phyloP scores from a whole-genome alignment of 352 stramenopile species.

The Pythium sukuiense region DNA sequence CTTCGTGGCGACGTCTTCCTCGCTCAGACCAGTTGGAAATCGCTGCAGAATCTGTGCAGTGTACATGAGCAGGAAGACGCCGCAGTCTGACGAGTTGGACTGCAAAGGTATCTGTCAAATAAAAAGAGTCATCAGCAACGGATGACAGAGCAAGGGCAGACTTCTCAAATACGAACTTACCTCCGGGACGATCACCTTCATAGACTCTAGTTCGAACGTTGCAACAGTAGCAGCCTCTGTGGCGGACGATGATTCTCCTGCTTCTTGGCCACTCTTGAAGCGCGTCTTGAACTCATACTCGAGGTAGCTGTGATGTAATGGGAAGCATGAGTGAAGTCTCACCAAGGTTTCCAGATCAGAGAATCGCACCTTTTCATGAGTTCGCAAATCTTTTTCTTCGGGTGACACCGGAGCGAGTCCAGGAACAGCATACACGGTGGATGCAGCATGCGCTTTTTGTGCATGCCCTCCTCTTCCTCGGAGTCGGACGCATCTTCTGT shows the following conservation, averaged over 20 bases:
- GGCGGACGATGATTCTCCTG: neutral
- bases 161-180: neutral
- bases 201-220: slow-evolving; percentile 21
- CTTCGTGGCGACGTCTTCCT: slow-evolving; percentile 54
- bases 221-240: neutral
- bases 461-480: slow-evolving; percentile 52
- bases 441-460: slow-evolving; percentile 39
- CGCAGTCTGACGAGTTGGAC: slow-evolving; percentile 94
- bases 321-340: slow-evolving; percentile 50
- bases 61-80: slow-evolving; percentile 84
- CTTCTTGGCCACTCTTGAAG: slow-evolving; percentile 16
- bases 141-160: no score
- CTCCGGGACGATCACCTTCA: slow-evolving; percentile 28
- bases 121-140: neutral
- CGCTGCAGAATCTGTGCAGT: slow-evolving; percentile 56
- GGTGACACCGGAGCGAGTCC: slow-evolving; percentile 94
- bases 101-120: slow-evolving; percentile 85
- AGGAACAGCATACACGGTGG: slow-evolving; percentile 92
- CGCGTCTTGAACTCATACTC: slow-evolving; percentile 71
- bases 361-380: slow-evolving; percentile 78
- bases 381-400: slow-evolving; percentile 83
- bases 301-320: slow-evolving; percentile 69
- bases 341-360: neutral
- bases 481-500: slow-evolving; percentile 32
- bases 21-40: slow-evolving; percentile 54